Conservation (phyloP, 768 basidiomycete genomes). For the Tulasnella sp. region DNA sequence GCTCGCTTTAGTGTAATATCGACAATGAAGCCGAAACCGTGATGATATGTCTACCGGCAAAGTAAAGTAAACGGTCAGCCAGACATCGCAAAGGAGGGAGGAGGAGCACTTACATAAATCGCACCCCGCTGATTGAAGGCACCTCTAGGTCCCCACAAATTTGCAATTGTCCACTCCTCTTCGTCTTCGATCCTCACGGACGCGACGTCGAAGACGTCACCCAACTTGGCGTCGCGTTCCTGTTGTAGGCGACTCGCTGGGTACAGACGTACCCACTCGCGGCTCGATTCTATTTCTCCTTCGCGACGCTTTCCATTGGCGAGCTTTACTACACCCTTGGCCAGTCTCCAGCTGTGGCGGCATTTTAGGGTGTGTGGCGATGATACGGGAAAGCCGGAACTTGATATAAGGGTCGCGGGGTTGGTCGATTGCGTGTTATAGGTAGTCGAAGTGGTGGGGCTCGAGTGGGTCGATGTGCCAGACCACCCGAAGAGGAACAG, state of each 20-base stretch:
- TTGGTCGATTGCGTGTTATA: too few species aligned
- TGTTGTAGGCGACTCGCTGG: neutral
- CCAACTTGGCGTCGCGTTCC: neutral
- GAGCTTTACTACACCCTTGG: conserved; percentile 1
- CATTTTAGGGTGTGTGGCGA: too few species aligned
- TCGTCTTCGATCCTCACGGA: conserved; percentile 3
- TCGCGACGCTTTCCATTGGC: neutral
- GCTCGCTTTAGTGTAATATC: conserved; percentile 6
- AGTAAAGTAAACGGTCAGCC: neutral
- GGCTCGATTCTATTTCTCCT: conserved; percentile 1
- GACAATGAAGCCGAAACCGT: neutral
- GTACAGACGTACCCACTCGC: neutral
- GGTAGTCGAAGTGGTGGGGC: too few species aligned
- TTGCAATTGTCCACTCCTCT: conserved; percentile 12
- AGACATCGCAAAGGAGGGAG: neutral
- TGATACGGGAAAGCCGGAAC: too few species aligned
- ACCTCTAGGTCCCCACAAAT: conserved; percentile 7
- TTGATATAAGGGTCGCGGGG: neutral
- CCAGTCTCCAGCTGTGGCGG: neutral
- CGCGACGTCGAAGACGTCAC: neutral
- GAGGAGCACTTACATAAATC: neutral
- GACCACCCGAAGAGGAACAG: conserved; percentile 8
- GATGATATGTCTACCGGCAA: neutral
- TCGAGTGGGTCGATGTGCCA: neutral
- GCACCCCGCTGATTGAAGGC: conserved; percentile 2